Conservation (phyloP, 2,329 filamentous ascomycete genomes). For the Myotisia sp. region DNA sequence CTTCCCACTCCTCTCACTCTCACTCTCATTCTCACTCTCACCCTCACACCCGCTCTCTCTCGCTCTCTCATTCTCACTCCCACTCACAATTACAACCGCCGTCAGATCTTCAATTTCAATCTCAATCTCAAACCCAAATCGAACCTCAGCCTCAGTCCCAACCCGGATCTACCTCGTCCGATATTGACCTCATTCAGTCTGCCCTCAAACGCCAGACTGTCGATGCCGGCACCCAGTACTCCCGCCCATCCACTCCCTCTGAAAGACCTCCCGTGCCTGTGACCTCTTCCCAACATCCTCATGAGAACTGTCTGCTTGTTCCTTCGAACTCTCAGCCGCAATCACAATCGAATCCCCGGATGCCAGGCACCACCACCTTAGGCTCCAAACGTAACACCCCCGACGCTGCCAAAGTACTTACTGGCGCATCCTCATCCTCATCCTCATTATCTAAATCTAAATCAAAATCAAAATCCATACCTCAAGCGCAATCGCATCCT, state of each 20-base stretch:
- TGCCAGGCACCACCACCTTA: slow-evolving; percentile 11
- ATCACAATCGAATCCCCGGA: slow-evolving; percentile 12
- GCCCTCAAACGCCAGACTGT: slow-evolving; percentile 24
- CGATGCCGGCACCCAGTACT: slow-evolving; percentile 42
- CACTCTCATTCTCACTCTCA: slow-evolving; percentile 22
- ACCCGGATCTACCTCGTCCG: slow-evolving; percentile 1
- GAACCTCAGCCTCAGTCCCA: background rate
- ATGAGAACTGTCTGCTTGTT: background rate
- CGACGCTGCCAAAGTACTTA: slow-evolving; percentile 12
- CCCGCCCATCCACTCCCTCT: slow-evolving; percentile 31
- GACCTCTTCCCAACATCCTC: background rate
- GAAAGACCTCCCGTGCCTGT: slow-evolving; percentile 2
- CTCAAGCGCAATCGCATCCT: slow-evolving; percentile 10
- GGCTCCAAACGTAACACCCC: slow-evolving; percentile 14
- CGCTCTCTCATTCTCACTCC: slow-evolving; percentile 2
- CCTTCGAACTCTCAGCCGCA: slow-evolving; percentile 12
- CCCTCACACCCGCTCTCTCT: slow-evolving; percentile 14
- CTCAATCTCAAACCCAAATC: background rate
- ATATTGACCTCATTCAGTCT: slow-evolving; percentile 10
- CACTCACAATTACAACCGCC: slow-evolving; percentile 1
- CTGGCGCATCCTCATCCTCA: slow-evolving; percentile 1
- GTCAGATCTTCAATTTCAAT: background rate
- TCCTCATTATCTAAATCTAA: background rate
- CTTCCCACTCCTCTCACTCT: slow-evolving; percentile 25
- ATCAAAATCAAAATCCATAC: background rate